Conservation (phyloP, 768 basidiomycete species). For the Floccularia luteovirens region DNA sequence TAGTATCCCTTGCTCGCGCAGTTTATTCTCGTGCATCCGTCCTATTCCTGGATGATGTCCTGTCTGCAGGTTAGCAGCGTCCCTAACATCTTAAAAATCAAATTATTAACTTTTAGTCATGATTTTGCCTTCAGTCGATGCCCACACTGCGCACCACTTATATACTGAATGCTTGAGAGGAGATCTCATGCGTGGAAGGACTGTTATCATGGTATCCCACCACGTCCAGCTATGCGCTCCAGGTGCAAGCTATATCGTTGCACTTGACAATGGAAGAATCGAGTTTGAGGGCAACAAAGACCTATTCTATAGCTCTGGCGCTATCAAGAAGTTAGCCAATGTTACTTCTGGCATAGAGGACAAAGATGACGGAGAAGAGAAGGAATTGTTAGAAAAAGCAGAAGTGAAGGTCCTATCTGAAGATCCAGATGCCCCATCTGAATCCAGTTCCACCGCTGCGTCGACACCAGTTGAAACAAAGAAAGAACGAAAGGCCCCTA, state of each 20-base stretch:
- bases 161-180: constrained; percentile 73
- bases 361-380: constrained; percentile 24
- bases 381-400: constrained; percentile 36
- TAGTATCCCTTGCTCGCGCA: constrained; percentile 70
- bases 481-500: constrained; percentile 35
- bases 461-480: constrained; percentile 18
- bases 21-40: constrained; percentile 78
- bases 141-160: constrained; percentile 80
- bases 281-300: constrained; percentile 55
- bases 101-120: background rate
- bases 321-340: constrained; percentile 56
- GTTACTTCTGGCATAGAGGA: constrained; percentile 28
- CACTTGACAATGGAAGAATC: constrained; percentile 67
- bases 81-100: background rate
- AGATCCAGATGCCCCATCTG: constrained; percentile 22
- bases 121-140: constrained; percentile 47
- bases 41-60: constrained; percentile 71
- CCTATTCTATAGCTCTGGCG: constrained; percentile 50
- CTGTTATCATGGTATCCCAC: constrained; percentile 83
- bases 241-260: constrained; percentile 68
- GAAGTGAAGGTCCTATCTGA: constrained; percentile 23
- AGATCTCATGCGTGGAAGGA: constrained; percentile 63
- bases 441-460: constrained; percentile 32
- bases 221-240: constrained; percentile 77
- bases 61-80: constrained; percentile 32